Base-by-base conservation (phyloP, 495 filamentous ascomycete species). In the Xylaria intraflava region DNA sequence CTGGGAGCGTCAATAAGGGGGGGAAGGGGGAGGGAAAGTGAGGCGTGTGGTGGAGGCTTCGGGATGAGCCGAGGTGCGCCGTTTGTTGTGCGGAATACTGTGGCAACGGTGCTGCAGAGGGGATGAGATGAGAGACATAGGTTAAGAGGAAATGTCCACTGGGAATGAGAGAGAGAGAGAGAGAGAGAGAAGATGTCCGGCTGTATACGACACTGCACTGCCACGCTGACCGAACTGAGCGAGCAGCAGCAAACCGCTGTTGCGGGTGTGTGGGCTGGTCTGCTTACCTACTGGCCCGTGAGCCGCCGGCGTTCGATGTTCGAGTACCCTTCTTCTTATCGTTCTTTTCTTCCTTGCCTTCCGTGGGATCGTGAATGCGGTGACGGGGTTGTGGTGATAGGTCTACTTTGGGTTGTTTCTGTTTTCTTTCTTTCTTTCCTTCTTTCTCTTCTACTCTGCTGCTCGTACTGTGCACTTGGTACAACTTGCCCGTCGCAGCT, bases 191-290 rank as follows among this genome's bases (percentile, higher is more conserved):
- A 26, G 20, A 26, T 7, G 27, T 10, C 40, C 17, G 30, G 30
- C 6, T 44, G 44, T 16, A 46, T 47, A 35, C 43, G n/a, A 40
- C 43, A 23, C 51, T 54, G 51, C 51, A 29, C 44, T 54, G 42
- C 51, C 9, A 54, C 51, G 51, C 51, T 54, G 51, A 46, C 50
- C 27, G 47, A 35, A 35, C 27, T 29, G 27, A 29, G n/a, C 27
- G 9, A 29, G 9, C 27, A 29, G 9, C 27, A 4, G 27, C n/a
- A 29, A 4, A 29, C 27, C 27, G 27, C 4, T 29, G 27, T 9
- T 29, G 27, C 4, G 9, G 4, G 27, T 29, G 31, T 11, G 39
- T 19, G 39, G 39, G 39, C 8, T 20, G 39, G 39, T 4, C 39
- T 42, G 39, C 7, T 22, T 42, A 22, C 39, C 20, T 35, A 35